These are phyloP conservation scores for Turritis glabra DNA, from an alignment of 345 rosid species.

Conservation along the genomic window DNA sequence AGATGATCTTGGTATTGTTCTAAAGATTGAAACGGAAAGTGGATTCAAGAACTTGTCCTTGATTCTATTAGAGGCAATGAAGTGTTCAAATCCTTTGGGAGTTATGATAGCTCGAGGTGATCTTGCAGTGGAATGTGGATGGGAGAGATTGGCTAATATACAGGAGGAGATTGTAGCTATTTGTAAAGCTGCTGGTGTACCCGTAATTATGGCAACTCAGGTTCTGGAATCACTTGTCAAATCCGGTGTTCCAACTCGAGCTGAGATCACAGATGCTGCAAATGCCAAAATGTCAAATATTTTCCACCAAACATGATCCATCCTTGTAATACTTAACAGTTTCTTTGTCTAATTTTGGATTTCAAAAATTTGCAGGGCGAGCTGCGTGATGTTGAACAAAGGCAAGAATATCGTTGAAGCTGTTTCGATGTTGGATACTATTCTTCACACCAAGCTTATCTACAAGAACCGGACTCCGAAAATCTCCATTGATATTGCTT, in stretches of 20 bases:
- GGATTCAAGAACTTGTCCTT: slow-evolving; percentile 56
- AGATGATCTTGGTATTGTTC: slow-evolving; percentile 51
- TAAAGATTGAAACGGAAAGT: slow-evolving; percentile 65
- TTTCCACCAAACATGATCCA: not conserved
- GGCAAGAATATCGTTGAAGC: slow-evolving; percentile 57
- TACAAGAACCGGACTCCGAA: slow-evolving; percentile 38
- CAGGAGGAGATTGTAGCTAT: slow-evolving; percentile 66
- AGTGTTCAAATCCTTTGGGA: slow-evolving; percentile 61
- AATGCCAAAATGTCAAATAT: slow-evolving; percentile 49
- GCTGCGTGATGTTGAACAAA: slow-evolving; percentile 74
- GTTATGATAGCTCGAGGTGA: slow-evolving; percentile 79
- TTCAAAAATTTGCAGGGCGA: slow-evolving; percentile 42
- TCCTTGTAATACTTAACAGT: not conserved
- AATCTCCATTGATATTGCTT: slow-evolving; percentile 3
- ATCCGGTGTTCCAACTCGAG: slow-evolving; percentile 66
- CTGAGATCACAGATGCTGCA: slow-evolving; percentile 75
- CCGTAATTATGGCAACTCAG: slow-evolving; percentile 75
- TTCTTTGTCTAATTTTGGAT: slow-evolving; percentile 5
- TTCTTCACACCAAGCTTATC: slow-evolving; percentile 42
- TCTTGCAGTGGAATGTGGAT: slow-evolving; percentile 83
- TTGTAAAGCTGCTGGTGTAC: slow-evolving; percentile 53
- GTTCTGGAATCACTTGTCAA: slow-evolving; percentile 72
- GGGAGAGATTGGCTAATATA: slow-evolving; percentile 65
- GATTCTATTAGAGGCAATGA: slow-evolving; percentile 66
- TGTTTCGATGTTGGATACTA: slow-evolving; percentile 55